phyloP scores from a whole-genome alignment of 2,329 filamentous ascomycete genomes.

The Fusarium gaditjirri region DNA sequence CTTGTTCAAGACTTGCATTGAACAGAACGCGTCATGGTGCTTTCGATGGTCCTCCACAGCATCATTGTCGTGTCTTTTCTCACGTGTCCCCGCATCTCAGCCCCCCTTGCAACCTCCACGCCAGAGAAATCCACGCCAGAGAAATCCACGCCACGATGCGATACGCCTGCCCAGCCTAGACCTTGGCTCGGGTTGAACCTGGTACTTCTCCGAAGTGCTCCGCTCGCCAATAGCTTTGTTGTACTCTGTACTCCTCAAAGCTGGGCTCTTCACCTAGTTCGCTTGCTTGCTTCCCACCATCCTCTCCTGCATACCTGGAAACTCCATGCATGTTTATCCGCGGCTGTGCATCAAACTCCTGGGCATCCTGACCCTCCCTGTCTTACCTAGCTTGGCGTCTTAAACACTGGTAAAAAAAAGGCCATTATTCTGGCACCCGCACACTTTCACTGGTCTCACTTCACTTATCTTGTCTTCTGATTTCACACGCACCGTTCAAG shows the following conservation, averaged over 20 bases:
- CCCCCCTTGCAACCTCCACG: conserved; percentile 42
- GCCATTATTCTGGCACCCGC: conserved; percentile 34
- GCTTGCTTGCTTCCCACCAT: conserved; percentile 39
- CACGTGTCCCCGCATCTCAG: conserved; percentile 46
- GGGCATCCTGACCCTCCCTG: conserved; percentile 41
- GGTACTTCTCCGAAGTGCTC: conserved; percentile 34
- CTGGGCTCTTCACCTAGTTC: conserved; percentile 16
- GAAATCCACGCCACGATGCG: conserved; percentile 40
- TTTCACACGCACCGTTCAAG: conserved; percentile 22
- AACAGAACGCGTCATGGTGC: conserved; percentile 40
- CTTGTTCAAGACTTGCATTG: conserved; percentile 20
- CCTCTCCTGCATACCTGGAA: conserved; percentile 36
- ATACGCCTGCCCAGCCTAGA: conserved; percentile 38
- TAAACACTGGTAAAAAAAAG: conserved; percentile 32
- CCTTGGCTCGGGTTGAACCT: conserved; percentile 35
- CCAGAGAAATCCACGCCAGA: conserved; percentile 38
- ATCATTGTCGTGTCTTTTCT: conserved; percentile 40
- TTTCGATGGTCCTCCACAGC: conserved; percentile 33
- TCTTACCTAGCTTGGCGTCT: conserved; percentile 39
- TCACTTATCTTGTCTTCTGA: conserved; percentile 33
- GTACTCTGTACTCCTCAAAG: conserved; percentile 32
- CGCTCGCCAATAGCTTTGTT: conserved; percentile 9
- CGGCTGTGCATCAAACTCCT: conserved; percentile 42
- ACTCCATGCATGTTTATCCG: conserved; percentile 43
- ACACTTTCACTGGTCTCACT: conserved; percentile 31